These are phyloP conservation scores for Penicillium sp. DNA, from an alignment of 2,329 filamentous ascomycete species.

Conservation along the genomic window DNA sequence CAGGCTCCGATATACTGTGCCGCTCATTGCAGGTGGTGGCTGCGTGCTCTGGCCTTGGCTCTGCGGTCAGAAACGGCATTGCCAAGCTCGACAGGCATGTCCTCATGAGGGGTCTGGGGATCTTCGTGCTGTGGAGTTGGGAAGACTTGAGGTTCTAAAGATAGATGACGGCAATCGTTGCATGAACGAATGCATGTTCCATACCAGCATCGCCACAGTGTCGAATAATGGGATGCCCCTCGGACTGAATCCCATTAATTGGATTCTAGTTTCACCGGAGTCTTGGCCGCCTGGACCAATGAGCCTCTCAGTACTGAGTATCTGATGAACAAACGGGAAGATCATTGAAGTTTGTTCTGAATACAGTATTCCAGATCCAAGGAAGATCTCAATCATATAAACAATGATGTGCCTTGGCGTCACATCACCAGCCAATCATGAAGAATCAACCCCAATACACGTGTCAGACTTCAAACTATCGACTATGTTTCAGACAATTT, in stretches of 20 bases:
- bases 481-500: background rate
- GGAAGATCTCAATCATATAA: background rate
- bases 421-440: background rate
- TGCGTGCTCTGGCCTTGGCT: no score
- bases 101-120: background rate
- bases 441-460: background rate
- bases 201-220: background rate
- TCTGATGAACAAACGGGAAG: background rate
- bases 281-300: background rate
- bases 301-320: background rate
- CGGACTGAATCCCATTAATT: background rate
- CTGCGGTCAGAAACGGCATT: background rate
- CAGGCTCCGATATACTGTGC: conserved; percentile 2
- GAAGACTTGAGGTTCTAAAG: background rate
- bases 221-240: background rate
- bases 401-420: background rate
- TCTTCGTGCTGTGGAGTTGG: no score
- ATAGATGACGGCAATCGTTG: background rate
- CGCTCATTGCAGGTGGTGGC: conserved; percentile 3
- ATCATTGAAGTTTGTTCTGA: background rate
- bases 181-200: background rate
- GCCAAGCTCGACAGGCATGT: conserved; percentile 13
- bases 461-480: background rate
- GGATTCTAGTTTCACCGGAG: background rate
- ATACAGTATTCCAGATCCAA: background rate